Base-by-base conservation (phyloP, 441 rosid species). In the Metrosideros polymorpha region DNA sequence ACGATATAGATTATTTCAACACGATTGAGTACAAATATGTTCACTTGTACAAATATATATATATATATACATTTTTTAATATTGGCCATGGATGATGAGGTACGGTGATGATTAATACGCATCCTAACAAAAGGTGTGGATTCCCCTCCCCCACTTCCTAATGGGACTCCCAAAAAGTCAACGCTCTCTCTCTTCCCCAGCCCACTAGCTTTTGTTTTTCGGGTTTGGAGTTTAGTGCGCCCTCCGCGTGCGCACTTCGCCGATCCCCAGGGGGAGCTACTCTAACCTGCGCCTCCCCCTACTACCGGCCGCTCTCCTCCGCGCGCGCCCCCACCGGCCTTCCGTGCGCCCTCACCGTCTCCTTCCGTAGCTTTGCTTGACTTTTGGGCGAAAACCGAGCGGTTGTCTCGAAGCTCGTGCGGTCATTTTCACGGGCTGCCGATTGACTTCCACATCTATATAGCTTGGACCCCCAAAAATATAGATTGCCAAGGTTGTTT, bases 151-250 rank as follows among this genome's bases (percentile, higher is more conserved):
- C 12, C 24, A 13, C 61, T 12, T 24, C 24, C 29, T 59, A 24
- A 51, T 63, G 82, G 84, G 85, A 51, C 77, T 51, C 85, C 1
- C 75, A 9, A 2, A 89, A 91, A 91, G 95, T 93, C 95, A 93
- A 92, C 93, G 85, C 88, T 50, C 59, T 76, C 89, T 15, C 85
- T 84, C 89, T 35, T 87, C 85, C n/a, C 6, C 77, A 35, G 77
- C 77, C 43, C 77, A 66, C 77, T 9, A 66, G 1, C 66, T 84
- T 83, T 86, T 84, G 85, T 82, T 85, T 54, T 32, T 53, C 52
- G 66, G 30, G 84, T 51, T 52, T 27, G 66, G 10, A 30, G 47
- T 86, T 87, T 61, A 39, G 79, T 71, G 79, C 79, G 47, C 79
- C 85, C 76, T 43, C 89, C 90, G 90, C 91, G 88, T 88, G 88